Evolutionary conservation across 352 stramenopile genomes (phyloP), one percentile per base, ranked within the genome.

Genomic region (Sclerospora graminicola): DNA sequence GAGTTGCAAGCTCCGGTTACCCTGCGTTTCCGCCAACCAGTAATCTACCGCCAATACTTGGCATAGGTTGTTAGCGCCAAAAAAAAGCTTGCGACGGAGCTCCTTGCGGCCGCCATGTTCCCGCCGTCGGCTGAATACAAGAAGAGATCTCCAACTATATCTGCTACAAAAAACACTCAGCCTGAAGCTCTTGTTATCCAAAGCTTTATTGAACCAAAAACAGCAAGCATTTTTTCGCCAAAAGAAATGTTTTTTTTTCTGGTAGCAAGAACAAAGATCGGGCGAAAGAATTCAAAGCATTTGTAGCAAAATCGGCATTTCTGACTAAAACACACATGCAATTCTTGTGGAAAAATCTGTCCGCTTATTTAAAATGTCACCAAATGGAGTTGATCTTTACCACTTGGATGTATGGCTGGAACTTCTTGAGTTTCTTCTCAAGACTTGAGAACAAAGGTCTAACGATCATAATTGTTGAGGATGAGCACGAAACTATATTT

Each of bases 401-500:
- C 26, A 86, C 71, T 16, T 66, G 68, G 6, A 50, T 55, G 14
- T 71, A 89, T 45, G 77, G 77, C 10, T 89, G 73, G 67, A 89
- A 75, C 43, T 51, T 72, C 41, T 45, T 87, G 16, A 84, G 67
- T 24, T 84, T 85, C 37, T 89, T 79, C 41, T 45, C 66, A 1
- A 56, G 46, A 33, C 53, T 83, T 7, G 55, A 75, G 33, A n/a
- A n/a, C n/a, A n/a, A n/a, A n/a, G n/a, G n/a, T n/a, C n/a, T n/a
- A n/a, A n/a, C n/a, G n/a, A n/a, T 89, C 30, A 18, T 85, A 10
- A 69, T 82, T 6, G 45, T 89, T 5, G 73, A 85, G 30, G 77
- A 89, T 47, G 72, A 69, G 10, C 57, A 58, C 10, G 73, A 84
- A 45, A 72, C 82, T 44, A 61, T 89, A 21, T 89, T 89, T 45